Conservation (phyloP, 495 filamentous ascomycete species). For the Cladorrhinum samala region DNA sequence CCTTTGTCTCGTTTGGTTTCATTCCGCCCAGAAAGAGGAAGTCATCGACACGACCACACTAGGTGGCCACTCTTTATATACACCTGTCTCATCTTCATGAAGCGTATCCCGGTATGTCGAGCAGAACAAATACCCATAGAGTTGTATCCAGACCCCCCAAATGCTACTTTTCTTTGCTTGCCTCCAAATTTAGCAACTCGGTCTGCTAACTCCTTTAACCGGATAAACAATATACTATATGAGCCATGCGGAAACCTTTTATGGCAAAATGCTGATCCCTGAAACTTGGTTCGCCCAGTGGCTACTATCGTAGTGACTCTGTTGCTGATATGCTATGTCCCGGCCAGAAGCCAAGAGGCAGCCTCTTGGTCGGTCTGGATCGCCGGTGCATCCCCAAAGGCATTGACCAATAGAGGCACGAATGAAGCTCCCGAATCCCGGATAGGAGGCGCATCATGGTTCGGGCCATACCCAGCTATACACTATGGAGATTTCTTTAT, state of each 20-base stretch:
- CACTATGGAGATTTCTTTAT: no score
- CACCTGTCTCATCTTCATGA: slow-evolving; percentile 7
- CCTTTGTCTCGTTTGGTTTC: no score
- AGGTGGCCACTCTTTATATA: neutral
- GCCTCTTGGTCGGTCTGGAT: slow-evolving; percentile 4
- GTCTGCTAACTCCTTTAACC: slow-evolving; percentile 12
- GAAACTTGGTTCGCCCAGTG: slow-evolving; percentile 1
- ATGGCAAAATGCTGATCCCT: slow-evolving; percentile 25
- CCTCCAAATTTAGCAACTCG: slow-evolving; percentile 10
- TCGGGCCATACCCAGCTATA: no score
- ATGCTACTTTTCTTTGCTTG: neutral
- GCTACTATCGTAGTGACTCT: no score
- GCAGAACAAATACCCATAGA: no score
- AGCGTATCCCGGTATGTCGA: neutral
- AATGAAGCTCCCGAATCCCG: neutral
- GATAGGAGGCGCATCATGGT: no score
- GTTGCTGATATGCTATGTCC: no score
- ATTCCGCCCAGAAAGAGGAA: slow-evolving; percentile 8
- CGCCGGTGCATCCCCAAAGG: slow-evolving; percentile 4
- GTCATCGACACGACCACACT: slow-evolving; percentile 7
- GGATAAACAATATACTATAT: slow-evolving; percentile 11
- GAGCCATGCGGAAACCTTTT: slow-evolving; percentile 8
- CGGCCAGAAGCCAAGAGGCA: no score
- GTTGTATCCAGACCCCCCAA: neutral
- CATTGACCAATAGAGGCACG: slow-evolving; percentile 21